These are phyloP conservation scores for Talaromyces amestolkiae DNA, from an alignment of 2,329 filamentous ascomycete genomes.

Conservation along the genomic window DNA sequence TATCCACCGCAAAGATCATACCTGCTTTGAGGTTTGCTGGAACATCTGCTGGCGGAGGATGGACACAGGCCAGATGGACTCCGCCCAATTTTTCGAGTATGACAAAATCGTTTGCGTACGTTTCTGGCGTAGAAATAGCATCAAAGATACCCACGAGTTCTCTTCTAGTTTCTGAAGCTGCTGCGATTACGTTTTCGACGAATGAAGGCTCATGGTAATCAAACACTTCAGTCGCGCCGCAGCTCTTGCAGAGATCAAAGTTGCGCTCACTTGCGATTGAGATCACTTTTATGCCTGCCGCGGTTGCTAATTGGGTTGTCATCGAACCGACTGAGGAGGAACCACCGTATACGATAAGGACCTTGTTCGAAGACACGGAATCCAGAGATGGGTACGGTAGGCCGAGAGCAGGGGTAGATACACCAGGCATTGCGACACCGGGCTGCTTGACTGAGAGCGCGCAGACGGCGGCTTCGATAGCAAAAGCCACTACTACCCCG, in stretches of 20 bases:
- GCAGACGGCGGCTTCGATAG: conserved; percentile 17
- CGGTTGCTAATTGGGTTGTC: conserved; percentile 44
- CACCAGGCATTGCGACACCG: conserved; percentile 13
- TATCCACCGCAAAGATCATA: conserved; percentile 16
- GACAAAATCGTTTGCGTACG: conserved; percentile 5
- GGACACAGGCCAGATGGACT: conserved; percentile 3
- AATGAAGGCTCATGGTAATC: conserved; percentile 38
- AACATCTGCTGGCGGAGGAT: conserved; percentile 17
- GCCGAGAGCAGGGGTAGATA: conserved; percentile 15
- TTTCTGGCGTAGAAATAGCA: conserved; percentile 15
- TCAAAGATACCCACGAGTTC: conserved; percentile 22
- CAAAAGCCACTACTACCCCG: conserved; percentile 13
- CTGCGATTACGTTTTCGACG: conserved; percentile 22
- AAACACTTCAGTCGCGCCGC: conserved; percentile 44
- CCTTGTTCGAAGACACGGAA: conserved; percentile 20
- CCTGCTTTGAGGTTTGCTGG: conserved; percentile 14
- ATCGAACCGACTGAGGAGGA: conserved; percentile 46
- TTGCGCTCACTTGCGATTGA: conserved; percentile 33
- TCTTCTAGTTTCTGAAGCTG: conserved; percentile 12
- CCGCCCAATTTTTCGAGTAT: conserved; percentile 11
- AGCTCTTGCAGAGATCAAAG: conserved; percentile 31
- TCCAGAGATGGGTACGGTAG: conserved; percentile 16
- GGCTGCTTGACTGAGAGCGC: conserved; percentile 13
- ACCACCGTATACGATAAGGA: conserved; percentile 40
- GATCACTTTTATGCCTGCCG: conserved; percentile 40